Evolutionary conservation across 148 eudicot species (phyloP), one percentile per base, ranked within the genome.

Genomic region (Amaranthus cruentus): DNA sequence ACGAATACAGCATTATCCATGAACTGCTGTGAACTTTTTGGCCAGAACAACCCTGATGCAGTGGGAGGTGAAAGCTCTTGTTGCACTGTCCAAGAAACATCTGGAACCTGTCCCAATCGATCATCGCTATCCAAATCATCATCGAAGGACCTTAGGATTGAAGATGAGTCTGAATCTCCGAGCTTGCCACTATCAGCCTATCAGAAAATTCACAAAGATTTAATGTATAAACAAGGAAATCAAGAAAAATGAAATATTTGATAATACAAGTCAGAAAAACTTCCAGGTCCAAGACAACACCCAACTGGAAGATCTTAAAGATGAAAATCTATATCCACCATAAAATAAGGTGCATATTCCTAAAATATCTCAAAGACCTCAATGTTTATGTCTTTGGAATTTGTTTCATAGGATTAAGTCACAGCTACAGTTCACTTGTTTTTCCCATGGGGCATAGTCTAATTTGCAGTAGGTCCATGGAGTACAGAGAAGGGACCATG

Each of bases 101-200:
- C 98, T 6, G 96, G 97, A 44, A 95, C 96, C 80, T 84, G 96
- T 59, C 93, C 97, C 80, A 91, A 69, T 55, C 77, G 81, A 53
- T 88, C 91, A 43, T 90, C 92, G 38, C 81, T 80, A 52, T 88
- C 92, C 72, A 91, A 77, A 49, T 91, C 97, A 54, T 88, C 84
- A 58, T 91, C 97, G 55, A 82, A 81, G 64, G 88, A 76, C 78
- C 88, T 81, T 72, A 80, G 67, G 52, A 87, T 38, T n/a, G 88
- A 77, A 61, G 89, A 87, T 49, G 88, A 81, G 79, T 90, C 96
- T 7, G 92, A 89, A 11, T 86, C 89, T 75, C 92, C 95, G 47
- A 85, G 75, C 88, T 88, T 91, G 15, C 88, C 90, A 71, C 87
- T 85, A 79, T 91, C 97, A 83, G 89, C 95, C 97, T 91, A 10